Evolutionary conservation across 1,139 yeast genomes (phyloP), one percentile per base, ranked within the genome.

Genomic region (Pneumocystis jirovecii): DNA sequence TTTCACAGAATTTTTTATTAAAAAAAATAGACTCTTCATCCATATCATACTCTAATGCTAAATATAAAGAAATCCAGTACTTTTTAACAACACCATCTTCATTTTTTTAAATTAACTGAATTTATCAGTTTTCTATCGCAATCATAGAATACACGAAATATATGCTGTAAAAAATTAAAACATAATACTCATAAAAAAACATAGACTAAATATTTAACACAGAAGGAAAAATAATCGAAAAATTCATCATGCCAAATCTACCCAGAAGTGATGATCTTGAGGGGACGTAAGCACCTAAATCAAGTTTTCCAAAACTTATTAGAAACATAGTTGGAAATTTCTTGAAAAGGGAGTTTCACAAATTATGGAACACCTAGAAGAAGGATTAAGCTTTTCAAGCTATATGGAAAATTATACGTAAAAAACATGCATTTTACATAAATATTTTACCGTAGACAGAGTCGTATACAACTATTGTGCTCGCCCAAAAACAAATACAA

Each of bases 381-480:
- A 67, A 40, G 68, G 68, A 45, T 60, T 67, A 65, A 65, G 65
- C n/a, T 63, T 60, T 31, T 63, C 65, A 8, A 64, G 72, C 71
- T 77, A 76, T 68, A 76, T 77, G 77, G 75, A 74, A 65, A 74
- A 77, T 67, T 77, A 77, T 68, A 77, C 80, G 71, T 73, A 68
- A 59, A 74, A 68, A 10, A 37, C 12, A 21, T 40, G 17, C 39
- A 17, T 50, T 35, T 44, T 39, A 29, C 15, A 15, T 42, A 60
- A n/a, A 8, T 21, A 31, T 65, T 56, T 39, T 25, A 39, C 29
- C 19, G 10, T 19, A 12, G 25, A 25, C 12, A 88, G 96, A 0
- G 96, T 96, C 3, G 87, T 93, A 70, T 95, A 91, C 78, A 91
- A 91, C 77, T 93, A 89, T 74, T 93, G 98, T 78, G 65, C 68